Conservation (phyloP, 1,284 basidiomycete genomes). For the Leccinum huronense region DNA sequence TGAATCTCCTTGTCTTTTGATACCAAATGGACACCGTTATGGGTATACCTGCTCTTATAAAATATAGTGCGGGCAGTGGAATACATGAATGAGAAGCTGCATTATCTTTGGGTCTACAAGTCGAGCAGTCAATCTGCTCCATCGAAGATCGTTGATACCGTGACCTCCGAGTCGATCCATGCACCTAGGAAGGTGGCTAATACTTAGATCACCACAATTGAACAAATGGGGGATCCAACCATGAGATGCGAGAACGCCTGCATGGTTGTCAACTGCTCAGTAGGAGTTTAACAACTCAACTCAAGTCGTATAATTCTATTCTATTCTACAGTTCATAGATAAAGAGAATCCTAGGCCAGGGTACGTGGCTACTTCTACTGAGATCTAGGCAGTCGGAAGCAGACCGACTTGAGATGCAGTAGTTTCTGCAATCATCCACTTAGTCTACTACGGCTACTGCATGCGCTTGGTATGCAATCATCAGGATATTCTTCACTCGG, state of each 20-base stretch:
- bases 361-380: background rate
- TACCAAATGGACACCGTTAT: background rate
- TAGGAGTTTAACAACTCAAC: no score
- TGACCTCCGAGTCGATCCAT: no score
- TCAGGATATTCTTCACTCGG: background rate
- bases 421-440: background rate
- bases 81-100: background rate
- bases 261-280: no score
- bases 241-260: no score
- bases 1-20: background rate
- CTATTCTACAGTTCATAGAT: background rate
- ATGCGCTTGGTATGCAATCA: background rate
- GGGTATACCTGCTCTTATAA: background rate
- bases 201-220: no score
- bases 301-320: background rate
- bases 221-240: no score
- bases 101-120: background rate
- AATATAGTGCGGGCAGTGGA: background rate
- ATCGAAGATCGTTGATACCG: no score
- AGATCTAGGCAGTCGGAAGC: background rate
- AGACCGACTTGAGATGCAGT: background rate
- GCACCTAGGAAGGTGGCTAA: no score
- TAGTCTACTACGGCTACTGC: background rate
- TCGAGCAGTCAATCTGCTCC: no score
- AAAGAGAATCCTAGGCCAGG: background rate